Conservation (phyloP, 2,329 filamentous ascomycete species). For the Colletotrichum sp. region DNA sequence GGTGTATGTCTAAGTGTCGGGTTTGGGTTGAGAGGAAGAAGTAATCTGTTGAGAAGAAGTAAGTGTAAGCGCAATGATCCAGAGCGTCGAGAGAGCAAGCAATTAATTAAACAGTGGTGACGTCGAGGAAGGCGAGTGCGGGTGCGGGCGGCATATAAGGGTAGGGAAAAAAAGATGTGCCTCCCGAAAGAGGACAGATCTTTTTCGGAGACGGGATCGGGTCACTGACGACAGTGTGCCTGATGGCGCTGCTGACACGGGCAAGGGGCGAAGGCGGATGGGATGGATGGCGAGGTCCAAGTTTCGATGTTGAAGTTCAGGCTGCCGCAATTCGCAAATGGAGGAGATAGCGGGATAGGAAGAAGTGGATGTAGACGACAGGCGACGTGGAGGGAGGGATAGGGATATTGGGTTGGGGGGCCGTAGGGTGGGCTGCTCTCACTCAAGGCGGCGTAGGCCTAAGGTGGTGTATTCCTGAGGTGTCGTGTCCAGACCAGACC, state of each 20-base stretch:
- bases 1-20: slow-evolving; percentile 40
- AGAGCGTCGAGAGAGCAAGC: background rate
- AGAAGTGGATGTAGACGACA: slow-evolving; percentile 22
- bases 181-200: slow-evolving; percentile 18
- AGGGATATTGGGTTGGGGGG: slow-evolving; percentile 20
- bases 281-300: slow-evolving; percentile 4
- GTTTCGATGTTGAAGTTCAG: slow-evolving; percentile 13
- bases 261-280: background rate
- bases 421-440: slow-evolving; percentile 19
- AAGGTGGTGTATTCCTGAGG: slow-evolving; percentile 17
- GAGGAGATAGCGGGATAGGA: slow-evolving; percentile 20
- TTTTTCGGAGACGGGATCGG: background rate
- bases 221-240: slow-evolving; percentile 16
- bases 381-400: slow-evolving; percentile 22
- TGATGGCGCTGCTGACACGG: slow-evolving; percentile 14
- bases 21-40: slow-evolving; percentile 31
- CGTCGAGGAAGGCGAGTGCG: background rate
- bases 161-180: background rate
- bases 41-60: slow-evolving; percentile 6
- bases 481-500: slow-evolving; percentile 21
- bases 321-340: slow-evolving; percentile 22
- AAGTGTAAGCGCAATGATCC: slow-evolving; percentile 15
- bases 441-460: background rate
- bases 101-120: slow-evolving; percentile 7
- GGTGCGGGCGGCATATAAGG: slow-evolving; percentile 17